A percentile compares a stretch with the other conserved stretches of the same genome.
These are phyloP conservation scores for Macroventuria anomochaeta DNA, from an alignment of 2,329 filamentous ascomycete genomes.

Conservation along the genomic window DNA sequence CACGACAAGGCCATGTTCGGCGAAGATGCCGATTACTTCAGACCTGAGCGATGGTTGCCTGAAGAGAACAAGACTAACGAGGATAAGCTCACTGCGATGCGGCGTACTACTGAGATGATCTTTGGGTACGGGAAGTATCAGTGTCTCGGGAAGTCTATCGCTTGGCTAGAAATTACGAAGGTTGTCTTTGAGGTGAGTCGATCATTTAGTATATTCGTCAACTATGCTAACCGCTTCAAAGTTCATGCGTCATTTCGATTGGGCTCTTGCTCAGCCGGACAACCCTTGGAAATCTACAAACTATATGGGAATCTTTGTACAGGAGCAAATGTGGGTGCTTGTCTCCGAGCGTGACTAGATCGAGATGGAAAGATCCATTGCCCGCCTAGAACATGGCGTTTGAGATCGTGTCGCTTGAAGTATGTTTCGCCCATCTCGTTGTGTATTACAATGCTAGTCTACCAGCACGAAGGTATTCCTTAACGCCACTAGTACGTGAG, in stretches of 20 bases:
- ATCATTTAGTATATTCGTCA: not conserved
- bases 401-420: too few species aligned
- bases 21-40: conserved; percentile 52
- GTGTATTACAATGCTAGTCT: too few species aligned
- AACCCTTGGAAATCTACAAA: conserved; percentile 30
- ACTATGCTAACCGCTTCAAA: not conserved
- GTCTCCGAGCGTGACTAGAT: conserved; percentile 21
- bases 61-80: conserved; percentile 18
- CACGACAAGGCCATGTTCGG: conserved; percentile 35
- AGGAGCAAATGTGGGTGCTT: conserved; percentile 31
- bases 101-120: conserved; percentile 35
- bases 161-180: conserved; percentile 45
- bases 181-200: conserved; percentile 51
- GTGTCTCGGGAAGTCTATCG: conserved; percentile 42
- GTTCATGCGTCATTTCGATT: conserved; percentile 34
- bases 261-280: conserved; percentile 29
- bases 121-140: conserved; percentile 44
- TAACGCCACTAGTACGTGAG: too few species aligned
- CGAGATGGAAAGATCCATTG: too few species aligned
- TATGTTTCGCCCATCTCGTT: too few species aligned
- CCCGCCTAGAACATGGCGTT: too few species aligned
- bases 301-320: conserved; percentile 29
- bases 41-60: conserved; percentile 57
- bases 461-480: too few species aligned
- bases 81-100: conserved; percentile 29